Evolutionary conservation across 164 flowering plant species (phyloP), one percentile per base, ranked within the genome.

Genomic region (Nymphaea thermarum): DNA sequence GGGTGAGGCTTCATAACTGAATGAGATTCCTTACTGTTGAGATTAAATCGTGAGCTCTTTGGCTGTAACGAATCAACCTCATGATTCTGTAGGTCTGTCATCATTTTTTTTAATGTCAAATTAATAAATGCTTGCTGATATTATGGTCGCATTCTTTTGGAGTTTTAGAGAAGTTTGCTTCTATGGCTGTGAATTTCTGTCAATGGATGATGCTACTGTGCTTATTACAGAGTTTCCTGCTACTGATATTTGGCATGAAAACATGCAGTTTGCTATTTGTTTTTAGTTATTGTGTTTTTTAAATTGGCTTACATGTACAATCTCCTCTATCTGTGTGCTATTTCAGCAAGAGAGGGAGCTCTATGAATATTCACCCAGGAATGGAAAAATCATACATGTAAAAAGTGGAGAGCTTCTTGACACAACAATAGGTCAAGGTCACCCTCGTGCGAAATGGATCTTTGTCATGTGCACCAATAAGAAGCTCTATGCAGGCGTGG

Each of bases 401-500:
- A 74, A 70, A 71, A 82, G 83, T 66, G 86, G 81, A 64, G 69
- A 76, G 61, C 65, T 77, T 60, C 82, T 93, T 4, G 87, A 93
- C 72, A 91, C 97, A 43, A 74, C 42, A 43, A 67, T 66, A 16
- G 86, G 73, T 61, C 55, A 67, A 16, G 86, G 73, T 61, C 55
- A 68, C 10, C 43, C 69, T 64, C 78, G 72, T 60, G 80, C 72
- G 7, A 89, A 91, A 72, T 91, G 90, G 90, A 91, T 93, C 70
- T 93, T 91, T 70, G 97, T 93, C 69, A 85, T 91, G 96, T 84
- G 95, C 79, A 84, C 97, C 44, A 77, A 76, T n/a, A 86, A 86
- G 82, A 83, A 76, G 68, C 78, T 93, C 25, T 91, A 93, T 73
- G 82, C 82, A 62, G 95, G 95, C 42, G 81, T 72, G 95, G 98